Percentiles rank a stretch among this genome's conserved stretches.
Evolutionary conservation across 352 stramenopile species (phyloP).

Genomic region (Pythium phragmitis): DNA sequence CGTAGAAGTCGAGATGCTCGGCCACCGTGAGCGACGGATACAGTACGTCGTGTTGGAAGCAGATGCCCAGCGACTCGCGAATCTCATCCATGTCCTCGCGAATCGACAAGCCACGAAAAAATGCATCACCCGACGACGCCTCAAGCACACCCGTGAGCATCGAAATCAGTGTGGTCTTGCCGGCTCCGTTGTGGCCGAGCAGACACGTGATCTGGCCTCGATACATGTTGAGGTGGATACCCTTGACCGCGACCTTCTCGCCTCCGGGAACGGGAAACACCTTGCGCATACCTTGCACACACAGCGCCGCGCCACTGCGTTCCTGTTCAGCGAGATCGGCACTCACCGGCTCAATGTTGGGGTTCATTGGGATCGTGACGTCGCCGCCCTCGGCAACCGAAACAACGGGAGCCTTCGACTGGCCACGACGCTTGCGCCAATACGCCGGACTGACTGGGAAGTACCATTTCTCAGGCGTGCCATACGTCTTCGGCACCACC

Average conservation of each 20-base stretch:
- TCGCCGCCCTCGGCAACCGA: neutral
- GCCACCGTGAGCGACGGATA: constrained; percentile 91
- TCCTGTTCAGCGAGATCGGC: constrained; percentile 32
- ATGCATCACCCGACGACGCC: constrained; percentile 44
- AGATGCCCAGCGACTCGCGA: constrained; percentile 86
- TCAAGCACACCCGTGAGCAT: constrained; percentile 92
- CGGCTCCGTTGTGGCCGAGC: constrained; percentile 82
- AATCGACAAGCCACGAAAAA: constrained; percentile 57
- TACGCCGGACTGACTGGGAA: constrained; percentile 81
- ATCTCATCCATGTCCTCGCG: constrained; percentile 70
- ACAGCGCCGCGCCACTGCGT: constrained; percentile 24
- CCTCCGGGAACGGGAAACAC: constrained; percentile 60
- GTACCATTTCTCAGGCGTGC: constrained; percentile 88
- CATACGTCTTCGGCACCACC: constrained; percentile 90
- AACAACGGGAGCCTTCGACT: constrained; percentile 7
- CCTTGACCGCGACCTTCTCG: constrained; percentile 81
- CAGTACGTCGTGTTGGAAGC: constrained; percentile 93
- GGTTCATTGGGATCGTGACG: constrained; percentile 3
- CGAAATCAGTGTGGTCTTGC: constrained; percentile 92
- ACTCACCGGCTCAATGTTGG: constrained; percentile 27
- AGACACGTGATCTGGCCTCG: constrained; percentile 91
- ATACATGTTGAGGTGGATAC: constrained; percentile 89
- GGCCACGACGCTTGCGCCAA: constrained; percentile 41
- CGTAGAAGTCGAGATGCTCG: constrained; percentile 92
- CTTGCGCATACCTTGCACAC: constrained; percentile 30